Percentiles rank a stretch among this genome's conserved stretches.
These are phyloP conservation scores for Phellopilus nigrolimitatus DNA, from an alignment of 1,284 basidiomycete species.

Conservation along the genomic window DNA sequence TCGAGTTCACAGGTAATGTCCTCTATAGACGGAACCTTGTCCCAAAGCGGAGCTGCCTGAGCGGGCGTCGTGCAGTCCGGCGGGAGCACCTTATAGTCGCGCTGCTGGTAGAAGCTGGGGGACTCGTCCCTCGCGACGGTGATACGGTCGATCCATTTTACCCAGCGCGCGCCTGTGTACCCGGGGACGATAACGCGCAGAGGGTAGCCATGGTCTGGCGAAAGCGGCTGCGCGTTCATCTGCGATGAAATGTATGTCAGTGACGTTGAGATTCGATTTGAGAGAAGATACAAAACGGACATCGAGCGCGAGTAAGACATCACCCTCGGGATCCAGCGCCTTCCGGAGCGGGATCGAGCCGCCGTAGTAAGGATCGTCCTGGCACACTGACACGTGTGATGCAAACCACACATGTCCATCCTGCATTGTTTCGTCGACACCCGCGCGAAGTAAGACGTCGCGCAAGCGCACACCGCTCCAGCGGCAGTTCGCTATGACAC, in stretches of 20 bases:
- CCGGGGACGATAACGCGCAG: conserved; percentile 69
- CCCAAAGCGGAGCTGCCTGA: conserved; percentile 37
- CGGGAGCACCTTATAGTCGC: conserved; percentile 62
- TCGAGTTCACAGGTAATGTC: conserved; percentile 57
- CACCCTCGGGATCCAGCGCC: conserved; percentile 42
- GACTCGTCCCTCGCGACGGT: conserved; percentile 49
- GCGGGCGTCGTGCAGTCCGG: conserved; percentile 39
- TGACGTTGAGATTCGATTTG: not conserved
- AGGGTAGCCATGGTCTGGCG: conserved; percentile 64
- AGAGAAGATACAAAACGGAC: conserved; percentile 29
- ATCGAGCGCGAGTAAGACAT: conserved; percentile 61
- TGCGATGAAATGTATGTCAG: conserved; percentile 24
- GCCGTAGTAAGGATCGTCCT: conserved; percentile 59
- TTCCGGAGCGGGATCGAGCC: conserved; percentile 51
- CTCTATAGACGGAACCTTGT: conserved; percentile 55
- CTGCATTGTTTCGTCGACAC: conserved; percentile 29
- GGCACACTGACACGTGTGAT: conserved; percentile 55
- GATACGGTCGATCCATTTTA: conserved; percentile 72
- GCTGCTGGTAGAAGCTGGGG: conserved; percentile 62
- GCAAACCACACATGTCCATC: conserved; percentile 53
- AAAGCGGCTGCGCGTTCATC: conserved; percentile 64
- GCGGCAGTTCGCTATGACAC: conserved; percentile 55
- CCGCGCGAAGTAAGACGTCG: conserved; percentile 45
- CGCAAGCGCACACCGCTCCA: conserved; percentile 56
- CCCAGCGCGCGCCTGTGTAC: conserved; percentile 68